Evolutionary conservation across 192 early-diverging fungal species (phyloP).

Genomic region (Podila clonocystis): DNA sequence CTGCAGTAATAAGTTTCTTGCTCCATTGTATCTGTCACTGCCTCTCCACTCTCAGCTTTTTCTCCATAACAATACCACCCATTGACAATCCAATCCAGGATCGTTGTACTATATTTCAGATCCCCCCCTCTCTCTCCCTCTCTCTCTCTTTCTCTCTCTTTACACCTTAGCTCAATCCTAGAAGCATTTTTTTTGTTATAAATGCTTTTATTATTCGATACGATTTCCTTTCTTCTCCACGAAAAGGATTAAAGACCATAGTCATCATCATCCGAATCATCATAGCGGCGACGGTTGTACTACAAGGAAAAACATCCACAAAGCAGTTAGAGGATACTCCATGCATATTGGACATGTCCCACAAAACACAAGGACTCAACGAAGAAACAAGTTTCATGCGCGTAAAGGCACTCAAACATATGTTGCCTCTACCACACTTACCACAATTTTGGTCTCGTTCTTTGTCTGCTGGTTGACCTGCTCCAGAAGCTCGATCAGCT

Average conservation of each 20-base stretch:
- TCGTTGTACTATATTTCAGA: too few relatives aligned
- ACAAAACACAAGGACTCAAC: too few relatives aligned
- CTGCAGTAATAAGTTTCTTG: slow-evolving; percentile 14
- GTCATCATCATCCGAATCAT: slow-evolving; percentile 68
- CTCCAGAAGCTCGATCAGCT: slow-evolving; percentile 87
- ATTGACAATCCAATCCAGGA: too few relatives aligned
- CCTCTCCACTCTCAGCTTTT: too few relatives aligned
- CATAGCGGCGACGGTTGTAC: slow-evolving; percentile 66
- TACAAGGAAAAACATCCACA: slow-evolving; percentile 16
- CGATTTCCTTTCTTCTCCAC: too few relatives aligned
- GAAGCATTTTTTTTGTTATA: too few relatives aligned
- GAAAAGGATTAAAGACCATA: slow-evolving; percentile 55
- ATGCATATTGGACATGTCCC: too few relatives aligned
- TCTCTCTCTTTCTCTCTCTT: too few relatives aligned
- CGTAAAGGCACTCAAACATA: not conserved
- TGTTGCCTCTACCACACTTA: slow-evolving; percentile 49
- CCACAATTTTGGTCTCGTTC: slow-evolving; percentile 79
- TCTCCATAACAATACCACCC: too few relatives aligned
- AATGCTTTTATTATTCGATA: too few relatives aligned
- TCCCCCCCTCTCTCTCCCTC: too few relatives aligned
- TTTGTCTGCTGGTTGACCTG: slow-evolving; percentile 81
- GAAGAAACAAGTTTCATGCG: not conserved
- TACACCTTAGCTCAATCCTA: too few relatives aligned
- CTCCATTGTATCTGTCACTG: not conserved
- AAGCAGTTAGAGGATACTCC: not conserved